These are phyloP conservation scores for Penicillium paradoxum DNA, from an alignment of 495 filamentous ascomycete species.

Conservation along the genomic window DNA sequence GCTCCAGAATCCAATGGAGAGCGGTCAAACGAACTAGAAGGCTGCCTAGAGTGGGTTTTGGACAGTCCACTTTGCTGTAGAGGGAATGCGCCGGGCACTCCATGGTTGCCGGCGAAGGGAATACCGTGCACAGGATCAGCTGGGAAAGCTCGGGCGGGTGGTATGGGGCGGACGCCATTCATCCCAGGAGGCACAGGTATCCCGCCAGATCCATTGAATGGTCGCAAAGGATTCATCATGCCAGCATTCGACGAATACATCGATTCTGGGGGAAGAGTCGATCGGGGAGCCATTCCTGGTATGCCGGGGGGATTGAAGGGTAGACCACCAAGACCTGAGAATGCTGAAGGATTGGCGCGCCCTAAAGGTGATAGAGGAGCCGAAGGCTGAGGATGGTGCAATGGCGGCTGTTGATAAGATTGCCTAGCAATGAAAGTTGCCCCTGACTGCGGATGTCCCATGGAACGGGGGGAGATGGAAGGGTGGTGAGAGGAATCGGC, in stretches of 20 bases:
- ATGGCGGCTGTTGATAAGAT: slow-evolving; percentile 29
- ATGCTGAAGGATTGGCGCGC: slow-evolving; percentile 49
- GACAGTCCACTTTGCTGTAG: slow-evolving; percentile 35
- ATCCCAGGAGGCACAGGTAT: slow-evolving; percentile 57
- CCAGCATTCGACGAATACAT: slow-evolving; percentile 50
- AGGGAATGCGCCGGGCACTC: slow-evolving; percentile 30
- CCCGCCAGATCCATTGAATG: slow-evolving; percentile 53
- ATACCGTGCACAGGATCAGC: slow-evolving; percentile 44
- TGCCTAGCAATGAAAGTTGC: slow-evolving; percentile 28
- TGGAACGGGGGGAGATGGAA: slow-evolving; percentile 41
- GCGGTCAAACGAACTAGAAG: slow-evolving; percentile 55
- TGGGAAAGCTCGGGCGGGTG: slow-evolving; percentile 60
- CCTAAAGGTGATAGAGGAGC: slow-evolving; percentile 51
- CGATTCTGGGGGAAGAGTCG: slow-evolving; percentile 43
- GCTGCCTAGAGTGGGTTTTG: slow-evolving; percentile 55
- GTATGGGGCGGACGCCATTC: slow-evolving; percentile 52
- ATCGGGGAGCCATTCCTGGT: slow-evolving; percentile 39
- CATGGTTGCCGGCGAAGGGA: slow-evolving; percentile 33
- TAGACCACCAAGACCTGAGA: slow-evolving; percentile 42
- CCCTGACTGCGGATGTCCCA: slow-evolving; percentile 34
- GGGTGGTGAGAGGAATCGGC: slow-evolving; percentile 33
- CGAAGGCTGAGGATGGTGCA: slow-evolving; percentile 49
- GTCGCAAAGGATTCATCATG: slow-evolving; percentile 44
- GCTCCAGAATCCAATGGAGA: slow-evolving; percentile 40
- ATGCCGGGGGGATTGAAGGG: slow-evolving; percentile 56